Evolutionary conservation across 345 rosid genomes (phyloP), one percentile per base, ranked within the genome.

Genomic region (Garcia nutans): DNA sequence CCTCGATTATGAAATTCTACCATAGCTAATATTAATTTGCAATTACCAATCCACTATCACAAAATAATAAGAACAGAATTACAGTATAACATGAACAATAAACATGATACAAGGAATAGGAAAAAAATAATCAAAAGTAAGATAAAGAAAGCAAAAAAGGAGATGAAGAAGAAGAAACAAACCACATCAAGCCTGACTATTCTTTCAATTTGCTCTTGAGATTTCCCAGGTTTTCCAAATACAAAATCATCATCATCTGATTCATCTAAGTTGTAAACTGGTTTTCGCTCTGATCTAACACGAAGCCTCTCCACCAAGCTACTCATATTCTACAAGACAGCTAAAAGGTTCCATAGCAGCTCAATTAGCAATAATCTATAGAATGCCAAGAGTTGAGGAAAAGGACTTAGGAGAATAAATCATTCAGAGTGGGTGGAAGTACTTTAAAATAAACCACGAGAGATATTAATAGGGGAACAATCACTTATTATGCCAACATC

Each of bases 241-340:
- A 80, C 78, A 76, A 89, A 85, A 80, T 96, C 97, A 59, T 96
- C 99, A 74, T 91, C 97, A 79, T 96, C 98, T 11, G 97, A 96
- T 41, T 96, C 99, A 82, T 96, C 98, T 17, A 96, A 65, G 83
- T 86, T 90, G 78, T 96, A 96, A 77, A 93, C 58, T 33, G 99
- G 99, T 83, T 74, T 96, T 77, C 93, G 85, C 68, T 92, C 97
- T 58, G 98, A 87, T 82, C 99, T 79, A 60, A 84, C 87, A 22
- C 99, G 95, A 19, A 96, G 93, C 91, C 98, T 86, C 88, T 96
- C 99, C 37, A 88, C 97, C 82, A 96, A 86, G 87, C 99, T 96
- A 86, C 97, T 96, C 99, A 96, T 96, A 52, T 85, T 86, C 95
- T 91, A 89, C 85, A 83, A 80, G 22, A 55, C 49, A 70, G 70